Percentiles rank a stretch among this genome's conserved stretches.
Conservation (phyloP, 257 asterid genomes). For the Solanum dulcamara region DNA sequence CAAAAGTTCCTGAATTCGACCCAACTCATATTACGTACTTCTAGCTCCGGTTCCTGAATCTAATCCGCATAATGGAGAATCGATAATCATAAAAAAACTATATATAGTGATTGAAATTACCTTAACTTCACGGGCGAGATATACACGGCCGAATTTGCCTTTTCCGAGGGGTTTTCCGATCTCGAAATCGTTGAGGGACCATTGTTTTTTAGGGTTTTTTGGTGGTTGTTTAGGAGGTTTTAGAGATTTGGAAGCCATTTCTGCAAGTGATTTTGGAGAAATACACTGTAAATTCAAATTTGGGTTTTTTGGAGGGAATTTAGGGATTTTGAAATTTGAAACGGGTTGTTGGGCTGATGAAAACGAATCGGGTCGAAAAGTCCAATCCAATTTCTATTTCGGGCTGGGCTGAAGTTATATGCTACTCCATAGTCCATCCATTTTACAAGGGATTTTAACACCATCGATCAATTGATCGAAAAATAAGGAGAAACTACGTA, state of each 20-base stretch:
- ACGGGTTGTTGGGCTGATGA: background rate
- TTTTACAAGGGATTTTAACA: too few species aligned
- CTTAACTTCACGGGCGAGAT: conserved; percentile 90
- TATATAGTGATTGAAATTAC: conserved; percentile 1
- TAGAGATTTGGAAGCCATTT: conserved; percentile 22
- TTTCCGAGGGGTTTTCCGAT: conserved; percentile 88
- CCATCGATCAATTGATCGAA: too few species aligned
- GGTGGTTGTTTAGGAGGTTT: conserved; percentile 35
- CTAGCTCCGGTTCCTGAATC: background rate
- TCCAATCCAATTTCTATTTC: background rate
- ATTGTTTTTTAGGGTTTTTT: conserved; percentile 17
- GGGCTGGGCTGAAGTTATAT: background rate
- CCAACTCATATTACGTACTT: background rate
- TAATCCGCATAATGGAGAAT: background rate
- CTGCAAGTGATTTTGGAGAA: background rate
- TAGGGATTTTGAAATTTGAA: background rate
- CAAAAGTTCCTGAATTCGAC: too few species aligned
- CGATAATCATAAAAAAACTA: background rate
- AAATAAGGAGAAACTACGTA: background rate
- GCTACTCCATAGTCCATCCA: background rate
- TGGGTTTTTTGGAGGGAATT: background rate
- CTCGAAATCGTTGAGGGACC: conserved; percentile 80
- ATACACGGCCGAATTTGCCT: conserved; percentile 92
- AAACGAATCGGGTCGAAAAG: background rate
- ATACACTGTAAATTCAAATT: background rate